These are phyloP conservation scores for Talaromyces trachyspermus DNA, from an alignment of 495 filamentous ascomycete species.

Conservation along the genomic window DNA sequence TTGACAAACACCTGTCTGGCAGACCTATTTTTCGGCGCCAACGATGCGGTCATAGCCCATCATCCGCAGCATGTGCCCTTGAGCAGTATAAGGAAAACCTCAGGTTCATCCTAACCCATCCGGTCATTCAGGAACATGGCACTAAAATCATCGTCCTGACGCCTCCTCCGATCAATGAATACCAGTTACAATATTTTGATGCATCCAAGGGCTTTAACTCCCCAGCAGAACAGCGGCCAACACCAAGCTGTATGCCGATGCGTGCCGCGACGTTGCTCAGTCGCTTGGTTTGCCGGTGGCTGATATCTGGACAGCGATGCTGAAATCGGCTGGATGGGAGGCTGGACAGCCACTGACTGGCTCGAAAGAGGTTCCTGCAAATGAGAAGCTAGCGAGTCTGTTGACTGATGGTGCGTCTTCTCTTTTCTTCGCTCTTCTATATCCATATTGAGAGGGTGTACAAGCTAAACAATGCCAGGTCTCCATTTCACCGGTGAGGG, in stretches of 20 bases:
- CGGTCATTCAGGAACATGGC: slow-evolving; percentile 57
- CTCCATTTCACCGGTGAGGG: slow-evolving; percentile 57
- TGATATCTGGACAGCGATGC: slow-evolving; percentile 68
- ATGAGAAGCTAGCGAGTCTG: slow-evolving; percentile 40
- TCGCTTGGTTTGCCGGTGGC: slow-evolving; percentile 58
- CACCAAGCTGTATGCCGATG: slow-evolving; percentile 66
- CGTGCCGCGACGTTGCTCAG: slow-evolving; percentile 55
- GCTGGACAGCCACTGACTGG: slow-evolving; percentile 46
- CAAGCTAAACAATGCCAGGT: slow-evolving; percentile 28
- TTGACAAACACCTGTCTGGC: slow-evolving; percentile 10
- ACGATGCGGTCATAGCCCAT: slow-evolving; percentile 64
- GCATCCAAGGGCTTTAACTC: slow-evolving; percentile 36
- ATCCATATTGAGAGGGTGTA: background rate
- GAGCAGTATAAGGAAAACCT: slow-evolving; percentile 66
- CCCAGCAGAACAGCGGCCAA: slow-evolving; percentile 52
- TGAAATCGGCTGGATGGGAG: slow-evolving; percentile 58
- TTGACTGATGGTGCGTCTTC: slow-evolving; percentile 52
- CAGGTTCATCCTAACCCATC: slow-evolving; percentile 59
- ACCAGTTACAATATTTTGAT: slow-evolving; percentile 51
- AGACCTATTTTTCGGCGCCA: slow-evolving; percentile 84
- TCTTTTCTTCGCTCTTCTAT: background rate
- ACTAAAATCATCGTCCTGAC: slow-evolving; percentile 69
- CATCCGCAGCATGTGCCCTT: slow-evolving; percentile 68
- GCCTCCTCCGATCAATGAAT: slow-evolving; percentile 76
- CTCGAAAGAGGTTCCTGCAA: slow-evolving; percentile 41